These are phyloP conservation scores for Sungouiella blattae DNA, from an alignment of 805 yeast genomes.

Conservation along the genomic window DNA sequence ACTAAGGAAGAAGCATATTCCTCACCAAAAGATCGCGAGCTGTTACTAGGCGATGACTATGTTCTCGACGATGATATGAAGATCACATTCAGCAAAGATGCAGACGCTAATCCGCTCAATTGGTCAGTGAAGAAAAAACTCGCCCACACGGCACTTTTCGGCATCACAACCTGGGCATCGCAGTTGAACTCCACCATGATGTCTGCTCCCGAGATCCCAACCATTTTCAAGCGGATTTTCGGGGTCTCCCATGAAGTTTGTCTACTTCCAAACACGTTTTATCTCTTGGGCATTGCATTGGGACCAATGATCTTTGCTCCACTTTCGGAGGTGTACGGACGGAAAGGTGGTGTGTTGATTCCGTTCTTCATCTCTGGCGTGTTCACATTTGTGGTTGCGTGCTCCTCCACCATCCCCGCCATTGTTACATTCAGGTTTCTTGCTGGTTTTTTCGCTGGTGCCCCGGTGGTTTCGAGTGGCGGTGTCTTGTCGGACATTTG, in stretches of 20 bases:
- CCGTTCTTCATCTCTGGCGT: slow-evolving; percentile 16
- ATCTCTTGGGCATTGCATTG: slow-evolving; percentile 64
- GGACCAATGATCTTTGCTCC: slow-evolving; percentile 76
- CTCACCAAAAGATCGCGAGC: no score
- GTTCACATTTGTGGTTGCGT: slow-evolving; percentile 20
- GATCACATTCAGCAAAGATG: not conserved
- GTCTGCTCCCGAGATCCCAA: slow-evolving; percentile 73
- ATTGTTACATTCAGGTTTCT: slow-evolving; percentile 70
- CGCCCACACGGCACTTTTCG: slow-evolving; percentile 41
- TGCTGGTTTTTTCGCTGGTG: slow-evolving; percentile 73
- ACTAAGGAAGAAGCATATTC: no score
- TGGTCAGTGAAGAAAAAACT: slow-evolving; percentile 67
- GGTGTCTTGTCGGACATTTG: slow-evolving; percentile 82
- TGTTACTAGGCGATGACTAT: no score
- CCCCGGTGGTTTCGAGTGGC: slow-evolving; percentile 80
- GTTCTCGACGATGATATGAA: not conserved
- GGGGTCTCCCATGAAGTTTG: slow-evolving; percentile 46
- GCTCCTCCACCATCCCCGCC: slow-evolving; percentile 19
- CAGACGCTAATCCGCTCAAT: slow-evolving; percentile 51
- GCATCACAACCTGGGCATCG: slow-evolving; percentile 46
- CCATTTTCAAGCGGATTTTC: slow-evolving; percentile 64
- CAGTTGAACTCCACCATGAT: slow-evolving; percentile 52
- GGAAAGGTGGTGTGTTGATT: slow-evolving; percentile 14
- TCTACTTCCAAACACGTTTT: slow-evolving; percentile 64
- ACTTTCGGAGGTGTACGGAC: slow-evolving; percentile 17